Evolutionary conservation across 2,329 filamentous ascomycete species (phyloP), one percentile per base, ranked within the genome.

Genomic region (Chaetomiaceae sp.): DNA sequence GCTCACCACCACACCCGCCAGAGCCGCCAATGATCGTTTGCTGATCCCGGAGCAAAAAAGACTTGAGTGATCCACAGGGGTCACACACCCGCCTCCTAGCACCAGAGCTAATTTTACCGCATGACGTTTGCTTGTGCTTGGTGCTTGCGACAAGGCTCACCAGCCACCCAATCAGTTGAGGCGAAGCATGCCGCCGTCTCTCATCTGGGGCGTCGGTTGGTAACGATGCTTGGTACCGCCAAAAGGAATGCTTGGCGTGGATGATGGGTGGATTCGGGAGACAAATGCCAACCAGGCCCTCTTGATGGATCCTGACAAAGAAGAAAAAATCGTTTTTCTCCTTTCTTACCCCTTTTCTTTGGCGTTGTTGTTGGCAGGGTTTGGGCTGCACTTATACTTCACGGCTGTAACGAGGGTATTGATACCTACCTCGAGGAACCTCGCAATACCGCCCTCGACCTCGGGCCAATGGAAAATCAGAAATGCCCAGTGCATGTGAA

Each of bases 1-100:
- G 16, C 38, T 10, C 45, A 30, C 38, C 19, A 27, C 30, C 38
- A n/a, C 7, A 5, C 16, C 14, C 23, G 17, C 37, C 9, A 8
- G 30, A 35, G 20, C 43, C 43, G 31, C 20, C 31, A 12, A 25
- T 40, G 48, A 50, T 50, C 48, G 35, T 30, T 35, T 19, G 48
- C 19, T 45, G 35, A 50, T 45, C 48, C 41, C 2, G 30, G 41
- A 19, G 5, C n/a, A n/a, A n/a, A n/a, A n/a, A 10, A 40, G 23
- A 27, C 19, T n/a, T 41, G 25, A 33, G 14, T 33, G 34, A 50
- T 45, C 41, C 38, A 2, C 30, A 35, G 20, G 23, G 34, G 16
- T 30, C 38, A 14, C 44, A 34, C 17, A 35, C 30, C 20, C 25
- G 25, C 25, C 25, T 27, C 25, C n/a, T n/a, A n/a, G n/a, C n/a